phyloP scores from a whole-genome alignment of 2,329 filamentous ascomycete genomes.

The Aspergillus fischeri region DNA sequence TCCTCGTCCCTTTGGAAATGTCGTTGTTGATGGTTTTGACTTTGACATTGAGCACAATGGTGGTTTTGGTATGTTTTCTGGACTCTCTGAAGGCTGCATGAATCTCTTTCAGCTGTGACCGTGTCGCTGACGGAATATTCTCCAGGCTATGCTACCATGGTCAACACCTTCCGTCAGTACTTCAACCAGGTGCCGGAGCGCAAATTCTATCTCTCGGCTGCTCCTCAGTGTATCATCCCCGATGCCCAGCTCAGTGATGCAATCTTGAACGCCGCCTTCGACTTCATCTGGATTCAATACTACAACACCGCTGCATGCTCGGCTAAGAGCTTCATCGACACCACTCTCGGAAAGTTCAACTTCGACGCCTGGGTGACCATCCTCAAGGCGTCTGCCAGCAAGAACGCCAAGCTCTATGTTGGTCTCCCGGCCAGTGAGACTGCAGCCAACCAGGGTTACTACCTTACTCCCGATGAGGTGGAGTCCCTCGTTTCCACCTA shows the following conservation, averaged over 20 bases:
- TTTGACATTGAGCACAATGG: constrained; percentile 43
- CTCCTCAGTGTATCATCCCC: constrained; percentile 51
- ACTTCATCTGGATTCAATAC: constrained; percentile 55
- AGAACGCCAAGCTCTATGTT: constrained; percentile 50
- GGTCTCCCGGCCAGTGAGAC: constrained; percentile 43
- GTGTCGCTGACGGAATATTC: background rate
- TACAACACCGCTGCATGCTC: constrained; percentile 53
- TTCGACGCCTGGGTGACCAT: constrained; percentile 45
- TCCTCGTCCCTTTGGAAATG: constrained; percentile 47
- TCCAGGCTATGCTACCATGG: constrained; percentile 45
- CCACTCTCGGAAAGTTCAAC: constrained; percentile 38
- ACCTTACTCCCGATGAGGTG: constrained; percentile 47
- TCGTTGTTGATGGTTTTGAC: constrained; percentile 50
- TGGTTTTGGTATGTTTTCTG: constrained; percentile 22
- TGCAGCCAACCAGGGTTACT: constrained; percentile 35
- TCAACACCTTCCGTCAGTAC: constrained; percentile 43
- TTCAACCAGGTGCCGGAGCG: constrained; percentile 32
- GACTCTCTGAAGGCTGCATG: background rate
- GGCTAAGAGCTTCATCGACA: constrained; percentile 40
- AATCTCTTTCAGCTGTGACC: constrained; percentile 1
- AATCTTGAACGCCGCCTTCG: constrained; percentile 44
- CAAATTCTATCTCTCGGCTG: constrained; percentile 50
- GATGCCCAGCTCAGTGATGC: constrained; percentile 46
- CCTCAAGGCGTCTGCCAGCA: constrained; percentile 35
- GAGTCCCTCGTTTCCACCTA: constrained; percentile 43